Evolutionary conservation across 1,284 basidiomycete genomes (phyloP), one percentile per base, ranked within the genome.

Genomic region (Ganoderma boninense): DNA sequence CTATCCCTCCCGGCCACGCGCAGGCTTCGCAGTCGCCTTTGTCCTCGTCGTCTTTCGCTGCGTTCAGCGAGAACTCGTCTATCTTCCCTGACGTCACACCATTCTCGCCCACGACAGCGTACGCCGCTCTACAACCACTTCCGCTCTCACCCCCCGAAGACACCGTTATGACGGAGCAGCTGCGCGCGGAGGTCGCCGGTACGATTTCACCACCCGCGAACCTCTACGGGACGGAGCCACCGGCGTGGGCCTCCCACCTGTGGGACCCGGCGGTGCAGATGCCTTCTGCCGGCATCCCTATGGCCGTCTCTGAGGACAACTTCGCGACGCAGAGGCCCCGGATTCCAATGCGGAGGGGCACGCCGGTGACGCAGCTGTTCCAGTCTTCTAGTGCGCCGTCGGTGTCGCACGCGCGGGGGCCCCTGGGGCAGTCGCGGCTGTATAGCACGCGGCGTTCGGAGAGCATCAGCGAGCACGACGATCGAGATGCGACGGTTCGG

Each of bases 351-450:
- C 79, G 78, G 44, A 72, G 77, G 70, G 78, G 76, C 65, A 73
- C 78, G 38, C 82, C 87, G 18, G 88, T 83, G 79, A 89, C 77
- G 79, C 92, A 88, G 81, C 88, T 88, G 81, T 96, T 87, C 89
- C 94, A 86, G 81, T 95, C 87, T 74, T 93, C 86, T 74, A 95
- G 87, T 80, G 95, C 86, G 67, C 92, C 85, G 40, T 85, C 89
- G 66, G 79, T 82, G 69, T 81, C 83, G 26, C 85, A 87, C 69
- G 79, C 83, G 18, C 83, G 82, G 68, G 78, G 82, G 68, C 67
- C 67, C 77, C 80, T 26, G 82, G 81, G 69, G 77, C 82, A 56
- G 83, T 82, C 87, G 66, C 84, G 91, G 46, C 80, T 85, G 20
- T 92, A 90, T 82, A 90, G 86, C 77, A 71, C 73, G 23, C 86